A percentile compares a stretch with the other conserved stretches of the same genome.
Evolutionary conservation across 1,139 yeast species (phyloP).

Genomic region (Entelexis sorbosivorans): DNA sequence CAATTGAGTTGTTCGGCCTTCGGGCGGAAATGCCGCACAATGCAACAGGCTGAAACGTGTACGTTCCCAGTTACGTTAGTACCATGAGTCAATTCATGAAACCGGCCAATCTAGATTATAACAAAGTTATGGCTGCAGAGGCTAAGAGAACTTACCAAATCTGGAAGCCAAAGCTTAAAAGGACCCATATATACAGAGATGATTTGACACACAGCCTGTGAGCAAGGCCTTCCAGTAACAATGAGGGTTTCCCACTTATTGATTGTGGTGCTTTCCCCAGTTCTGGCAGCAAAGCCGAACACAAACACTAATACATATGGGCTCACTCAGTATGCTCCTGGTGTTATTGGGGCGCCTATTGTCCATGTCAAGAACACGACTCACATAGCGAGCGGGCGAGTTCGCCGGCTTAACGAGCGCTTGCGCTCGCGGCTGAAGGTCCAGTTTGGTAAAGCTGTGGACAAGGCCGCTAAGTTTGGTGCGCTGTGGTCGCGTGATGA

Average conservation of each 20-base stretch:
- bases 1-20: too few relatives aligned
- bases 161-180: neutral
- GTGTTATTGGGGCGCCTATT: constrained; percentile 18
- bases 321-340: constrained; percentile 10
- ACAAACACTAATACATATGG: neutral
- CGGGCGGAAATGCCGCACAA: too few relatives aligned
- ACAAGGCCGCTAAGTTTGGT: neutral
- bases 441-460: neutral
- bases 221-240: neutral
- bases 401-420: constrained; percentile 11
- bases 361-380: constrained; percentile 9
- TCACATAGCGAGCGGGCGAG: neutral
- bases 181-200: neutral
- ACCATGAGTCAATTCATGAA: too few relatives aligned
- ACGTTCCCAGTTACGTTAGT: too few relatives aligned
- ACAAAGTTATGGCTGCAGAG: constrained; percentile 1
- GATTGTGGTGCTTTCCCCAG: neutral
- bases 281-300: neutral
- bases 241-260: neutral
- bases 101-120: neutral
- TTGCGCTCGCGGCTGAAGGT: neutral
- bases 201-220: neutral
- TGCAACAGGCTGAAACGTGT: too few relatives aligned
- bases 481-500: constrained; percentile 1
- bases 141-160: neutral